Conservation (phyloP, 257 asterid species). For the Primulina tabacum region DNA sequence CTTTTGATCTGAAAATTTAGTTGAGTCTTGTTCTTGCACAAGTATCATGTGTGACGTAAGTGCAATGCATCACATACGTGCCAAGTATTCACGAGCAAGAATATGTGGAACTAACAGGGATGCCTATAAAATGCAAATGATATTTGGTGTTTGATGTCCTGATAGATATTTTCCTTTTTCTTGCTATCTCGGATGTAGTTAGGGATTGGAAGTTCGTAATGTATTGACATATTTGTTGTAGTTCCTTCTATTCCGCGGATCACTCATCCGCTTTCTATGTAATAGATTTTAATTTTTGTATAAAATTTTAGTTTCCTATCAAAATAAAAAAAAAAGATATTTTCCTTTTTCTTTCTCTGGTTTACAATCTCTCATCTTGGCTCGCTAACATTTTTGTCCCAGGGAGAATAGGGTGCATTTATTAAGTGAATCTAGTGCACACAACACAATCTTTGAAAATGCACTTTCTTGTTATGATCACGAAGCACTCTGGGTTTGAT, state of each 20-base stretch:
- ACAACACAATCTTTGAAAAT: not conserved
- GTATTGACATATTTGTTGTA: too few species aligned
- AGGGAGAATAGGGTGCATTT: not conserved
- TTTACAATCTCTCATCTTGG: slow-evolving; percentile 15
- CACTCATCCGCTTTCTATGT: too few species aligned
- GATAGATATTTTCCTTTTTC: slow-evolving; percentile 13
- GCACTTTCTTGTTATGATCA: slow-evolving; percentile 14
- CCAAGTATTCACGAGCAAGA: not conserved
- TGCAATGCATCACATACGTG: not conserved
- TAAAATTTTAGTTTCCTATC: too few species aligned
- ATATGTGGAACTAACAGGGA: slow-evolving; percentile 1
- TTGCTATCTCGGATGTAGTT: too few species aligned
- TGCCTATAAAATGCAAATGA: not conserved
- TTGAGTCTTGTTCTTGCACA: not conserved
- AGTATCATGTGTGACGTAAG: not conserved
- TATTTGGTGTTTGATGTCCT: slow-evolving; percentile 17
- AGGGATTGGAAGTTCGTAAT: too few species aligned
- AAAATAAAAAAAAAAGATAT: too few species aligned
- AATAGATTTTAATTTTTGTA: too few species aligned
- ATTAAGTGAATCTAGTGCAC: slow-evolving; percentile 18
- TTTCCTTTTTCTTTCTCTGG: slow-evolving; percentile 12
- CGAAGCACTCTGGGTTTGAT: slow-evolving; percentile 23
- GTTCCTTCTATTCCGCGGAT: too few species aligned
- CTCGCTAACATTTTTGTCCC: not conserved
- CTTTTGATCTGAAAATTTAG: not conserved